Base-by-base conservation (phyloP, 306 rosid species). In the Carpinus fangiana region DNA sequence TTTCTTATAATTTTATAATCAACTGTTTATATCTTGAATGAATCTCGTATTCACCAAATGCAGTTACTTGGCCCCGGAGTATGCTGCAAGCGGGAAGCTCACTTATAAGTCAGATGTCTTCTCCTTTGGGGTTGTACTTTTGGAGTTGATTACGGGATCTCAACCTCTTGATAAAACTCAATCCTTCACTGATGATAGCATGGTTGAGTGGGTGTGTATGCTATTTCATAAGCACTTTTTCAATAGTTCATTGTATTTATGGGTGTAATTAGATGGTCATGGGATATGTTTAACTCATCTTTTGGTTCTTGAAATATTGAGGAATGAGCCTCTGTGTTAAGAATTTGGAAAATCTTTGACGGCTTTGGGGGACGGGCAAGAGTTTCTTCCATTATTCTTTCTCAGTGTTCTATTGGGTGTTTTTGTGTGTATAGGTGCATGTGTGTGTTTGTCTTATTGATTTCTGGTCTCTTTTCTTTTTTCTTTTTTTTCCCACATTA, bases 61-160 rank as follows among this genome's bases (percentile, higher is more conserved):
- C 80, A 90, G 96, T 50, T 88, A 90, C 86, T 34, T 90, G 75
- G 90, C 93, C 78, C 96, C 96, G 8, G 93, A 90, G 66, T 88
- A 90, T 83, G 93, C 93, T 61, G 79, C 90, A 6, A 88, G 91
- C 48, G 93, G 96, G 68, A 87, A 84, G 73, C 91, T 90, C 71
- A 90, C 91, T 20, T 93, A 88, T 55, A 90, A 87, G 80, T 90
- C 96, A 21, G 64, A 47, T 47, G 90, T 90, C 75, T 90, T 83
- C 80, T 88, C 93, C 45, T 88, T 54, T 75, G 95, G 95, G 41
- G 91, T 90, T 59, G 88, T 90, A 74, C 95, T 90, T 56, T 80
- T 90, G 87, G 93, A 88, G 83, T 84, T 90, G 81, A 90, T 90
- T 47, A 88, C 91, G 7, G 91, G 96, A 41, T 81, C 67, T 70